phyloP scores from a whole-genome alignment of 1,284 basidiomycete genomes.

The Cryptococcus jaspeensis region DNA sequence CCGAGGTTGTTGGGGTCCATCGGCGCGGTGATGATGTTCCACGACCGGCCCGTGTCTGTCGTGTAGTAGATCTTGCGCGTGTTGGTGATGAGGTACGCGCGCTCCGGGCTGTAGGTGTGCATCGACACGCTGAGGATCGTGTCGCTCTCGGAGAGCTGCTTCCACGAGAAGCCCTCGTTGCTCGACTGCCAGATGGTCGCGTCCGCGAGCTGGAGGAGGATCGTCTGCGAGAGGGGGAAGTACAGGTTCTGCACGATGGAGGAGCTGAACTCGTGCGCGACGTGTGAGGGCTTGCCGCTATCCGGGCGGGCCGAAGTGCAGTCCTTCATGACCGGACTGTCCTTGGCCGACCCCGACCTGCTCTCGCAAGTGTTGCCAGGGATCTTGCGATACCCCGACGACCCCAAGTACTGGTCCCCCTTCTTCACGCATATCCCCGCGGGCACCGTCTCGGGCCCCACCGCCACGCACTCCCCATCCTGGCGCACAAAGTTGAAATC shows the following conservation, averaged over 20 bases:
- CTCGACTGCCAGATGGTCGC: constrained; percentile 84
- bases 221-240: constrained; percentile 60
- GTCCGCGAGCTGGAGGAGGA: constrained; percentile 78
- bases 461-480: constrained; percentile 69
- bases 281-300: constrained; percentile 69
- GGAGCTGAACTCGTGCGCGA: constrained; percentile 70
- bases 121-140: constrained; percentile 81
- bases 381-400: constrained; percentile 87
- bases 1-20: constrained; percentile 75
- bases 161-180: constrained; percentile 94
- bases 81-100: constrained; percentile 85
- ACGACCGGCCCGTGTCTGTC: constrained; percentile 72
- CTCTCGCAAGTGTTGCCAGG: constrained; percentile 86
- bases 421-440: constrained; percentile 68
- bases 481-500: constrained; percentile 57
- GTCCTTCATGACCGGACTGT: constrained; percentile 66
- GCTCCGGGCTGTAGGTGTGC: constrained; percentile 72
- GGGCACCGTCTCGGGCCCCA: constrained; percentile 81
- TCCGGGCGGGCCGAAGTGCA: constrained; percentile 73
- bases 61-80: constrained; percentile 71
- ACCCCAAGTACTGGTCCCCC: constrained; percentile 73
- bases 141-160: constrained; percentile 61
- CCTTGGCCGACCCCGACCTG: constrained; percentile 58
- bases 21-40: constrained; percentile 65
- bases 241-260: constrained; percentile 76